These are phyloP conservation scores for Linum trigynum DNA, from an alignment of 345 rosid species.

Conservation along the genomic window DNA sequence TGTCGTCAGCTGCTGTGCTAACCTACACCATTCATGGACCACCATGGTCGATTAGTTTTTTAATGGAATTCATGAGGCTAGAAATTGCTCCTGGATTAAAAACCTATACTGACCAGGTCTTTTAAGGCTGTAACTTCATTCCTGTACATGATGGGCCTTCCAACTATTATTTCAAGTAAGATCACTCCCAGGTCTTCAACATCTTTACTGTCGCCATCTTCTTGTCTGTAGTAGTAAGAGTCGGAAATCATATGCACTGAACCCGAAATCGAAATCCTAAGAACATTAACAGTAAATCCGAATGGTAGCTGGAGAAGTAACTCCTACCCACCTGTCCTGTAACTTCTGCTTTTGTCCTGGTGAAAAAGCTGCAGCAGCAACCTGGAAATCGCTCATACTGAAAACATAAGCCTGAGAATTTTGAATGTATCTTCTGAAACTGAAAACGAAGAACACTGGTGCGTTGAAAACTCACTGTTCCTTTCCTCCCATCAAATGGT, in stretches of 20 bases:
- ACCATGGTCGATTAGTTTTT: background rate
- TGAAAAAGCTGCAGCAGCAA: slow-evolving; percentile 12
- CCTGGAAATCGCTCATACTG: slow-evolving; percentile 22
- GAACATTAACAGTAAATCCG: background rate
- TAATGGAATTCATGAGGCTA: background rate
- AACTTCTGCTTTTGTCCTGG: slow-evolving; percentile 18
- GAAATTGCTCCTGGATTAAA: background rate
- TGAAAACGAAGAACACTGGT: background rate
- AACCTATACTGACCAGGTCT: slow-evolving; percentile 38
- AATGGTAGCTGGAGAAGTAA: background rate
- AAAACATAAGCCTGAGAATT: background rate
- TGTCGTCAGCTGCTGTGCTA: slow-evolving; percentile 28
- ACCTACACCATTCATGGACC: slow-evolving; percentile 14
- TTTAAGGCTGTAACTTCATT: slow-evolving; percentile 29
- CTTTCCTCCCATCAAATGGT: slow-evolving; percentile 26
- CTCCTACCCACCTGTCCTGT: slow-evolving; percentile 19
- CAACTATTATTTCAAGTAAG: slow-evolving; percentile 43
- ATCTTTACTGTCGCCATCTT: slow-evolving; percentile 30
- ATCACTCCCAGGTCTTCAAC: slow-evolving; percentile 48
- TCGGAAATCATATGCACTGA: background rate
- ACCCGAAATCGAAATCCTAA: background rate
- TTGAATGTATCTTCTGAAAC: background rate
- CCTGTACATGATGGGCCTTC: slow-evolving; percentile 35
- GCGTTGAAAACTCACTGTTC: slow-evolving; percentile 16
- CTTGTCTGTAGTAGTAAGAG: slow-evolving; percentile 20